These are phyloP conservation scores for Clarireedia paspali DNA, from an alignment of 2,329 filamentous ascomycete genomes.

Conservation along the genomic window DNA sequence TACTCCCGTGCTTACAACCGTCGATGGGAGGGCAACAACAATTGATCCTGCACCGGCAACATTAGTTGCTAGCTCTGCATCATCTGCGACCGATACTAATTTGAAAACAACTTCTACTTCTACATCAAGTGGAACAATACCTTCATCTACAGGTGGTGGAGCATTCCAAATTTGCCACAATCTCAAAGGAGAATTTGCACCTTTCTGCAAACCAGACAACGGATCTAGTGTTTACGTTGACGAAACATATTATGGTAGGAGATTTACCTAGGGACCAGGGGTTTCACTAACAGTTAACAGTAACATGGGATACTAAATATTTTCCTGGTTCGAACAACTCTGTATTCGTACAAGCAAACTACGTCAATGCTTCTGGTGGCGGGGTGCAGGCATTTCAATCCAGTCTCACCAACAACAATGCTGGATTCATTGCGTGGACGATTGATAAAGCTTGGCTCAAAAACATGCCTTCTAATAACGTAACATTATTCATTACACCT, in stretches of 20 bases:
- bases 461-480: slow-evolving; percentile 19
- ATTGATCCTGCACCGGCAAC: slow-evolving; percentile 17
- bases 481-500: slow-evolving; percentile 22
- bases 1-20: slow-evolving; percentile 21
- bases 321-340: slow-evolving; percentile 20
- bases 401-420: slow-evolving; percentile 11
- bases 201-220: slow-evolving; percentile 27
- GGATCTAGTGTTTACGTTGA: slow-evolving; percentile 24
- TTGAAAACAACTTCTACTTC: slow-evolving; percentile 6
- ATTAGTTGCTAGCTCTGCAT: slow-evolving; percentile 13
- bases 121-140: slow-evolving; percentile 8
- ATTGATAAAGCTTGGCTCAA: slow-evolving; percentile 23
- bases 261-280: not conserved
- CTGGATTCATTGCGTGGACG: slow-evolving; percentile 22
- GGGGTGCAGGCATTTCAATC: slow-evolving; percentile 26
- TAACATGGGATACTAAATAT: slow-evolving; percentile 26
- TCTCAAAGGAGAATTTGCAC: slow-evolving; percentile 20
- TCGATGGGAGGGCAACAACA: slow-evolving; percentile 20
- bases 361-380: slow-evolving; percentile 21
- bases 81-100: slow-evolving; percentile 5
- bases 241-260: slow-evolving; percentile 25
- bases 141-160: slow-evolving; percentile 20
- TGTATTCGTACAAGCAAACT: slow-evolving; percentile 24
- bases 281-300: slow-evolving; percentile 10
- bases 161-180: slow-evolving; percentile 26